phyloP scores from a whole-genome alignment of 169 alveolate genomes.

The Plasmodium vivax region DNA sequence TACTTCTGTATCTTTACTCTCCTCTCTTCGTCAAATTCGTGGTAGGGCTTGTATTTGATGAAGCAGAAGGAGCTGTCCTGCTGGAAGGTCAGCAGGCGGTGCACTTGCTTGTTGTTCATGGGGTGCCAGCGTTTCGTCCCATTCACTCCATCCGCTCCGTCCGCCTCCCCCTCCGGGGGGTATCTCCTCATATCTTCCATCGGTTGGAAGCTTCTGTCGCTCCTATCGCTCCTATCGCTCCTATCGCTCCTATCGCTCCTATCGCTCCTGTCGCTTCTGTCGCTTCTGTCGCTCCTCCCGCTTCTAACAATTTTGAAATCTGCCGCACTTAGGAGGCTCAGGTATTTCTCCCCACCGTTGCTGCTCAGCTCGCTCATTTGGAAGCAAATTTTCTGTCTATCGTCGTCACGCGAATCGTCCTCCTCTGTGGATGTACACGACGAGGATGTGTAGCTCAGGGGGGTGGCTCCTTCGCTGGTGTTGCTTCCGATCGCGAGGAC shows the following conservation, averaged over 20 bases:
- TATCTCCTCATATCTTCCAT: slow-evolving; percentile 2
- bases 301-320: slow-evolving; percentile 5
- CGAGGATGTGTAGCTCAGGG: background rate
- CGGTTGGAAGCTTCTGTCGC: background rate
- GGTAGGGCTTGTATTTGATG: slow-evolving; percentile 35
- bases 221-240: background rate
- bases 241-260: no score
- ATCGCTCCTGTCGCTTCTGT: no score
- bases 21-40: slow-evolving; percentile 21
- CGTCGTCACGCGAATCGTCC: background rate
- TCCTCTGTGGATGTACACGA: background rate
- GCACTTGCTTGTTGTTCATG: background rate
- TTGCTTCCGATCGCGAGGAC: background rate
- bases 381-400: slow-evolving; percentile 9
- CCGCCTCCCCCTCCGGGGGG: background rate
- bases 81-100: background rate
- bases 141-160: background rate
- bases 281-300: background rate
- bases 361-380: slow-evolving; percentile 1
- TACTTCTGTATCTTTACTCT: background rate
- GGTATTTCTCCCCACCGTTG: background rate
- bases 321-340: slow-evolving; percentile 12
- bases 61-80: slow-evolving; percentile 26
- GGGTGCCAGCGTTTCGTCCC: background rate
- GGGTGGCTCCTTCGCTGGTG: background rate